Percentiles rank a stretch among this genome's conserved stretches.
Evolutionary conservation across 306 rosid genomes (phyloP).

Genomic region (Trichosanthes cucumerina): DNA sequence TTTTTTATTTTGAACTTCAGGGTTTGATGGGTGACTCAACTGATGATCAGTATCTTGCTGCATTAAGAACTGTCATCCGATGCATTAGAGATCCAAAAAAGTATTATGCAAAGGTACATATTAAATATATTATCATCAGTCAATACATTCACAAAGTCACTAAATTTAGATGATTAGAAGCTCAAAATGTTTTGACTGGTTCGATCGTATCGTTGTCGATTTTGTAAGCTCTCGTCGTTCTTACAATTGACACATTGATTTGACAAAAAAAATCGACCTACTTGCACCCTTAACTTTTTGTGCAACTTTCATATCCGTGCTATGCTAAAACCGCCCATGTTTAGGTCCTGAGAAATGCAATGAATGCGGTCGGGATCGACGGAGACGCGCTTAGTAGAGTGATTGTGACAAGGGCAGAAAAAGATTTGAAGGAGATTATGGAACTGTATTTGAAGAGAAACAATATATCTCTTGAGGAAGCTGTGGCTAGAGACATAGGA

Average conservation of each 20-base stretch:
- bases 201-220: too few relatives aligned
- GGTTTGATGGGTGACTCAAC: constrained; percentile 15
- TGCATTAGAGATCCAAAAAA: constrained; percentile 33
- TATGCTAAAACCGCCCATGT: neutral
- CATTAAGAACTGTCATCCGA: constrained; percentile 24
- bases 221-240: too few relatives aligned
- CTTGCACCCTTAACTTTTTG: neutral
- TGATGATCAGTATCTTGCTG: constrained; percentile 29
- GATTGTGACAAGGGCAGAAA: constrained; percentile 39
- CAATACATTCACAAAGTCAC: neutral
- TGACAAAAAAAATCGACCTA: neutral
- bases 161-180: neutral
- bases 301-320: neutral
- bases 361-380: constrained; percentile 22
- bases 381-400: constrained; percentile 36
- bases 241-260: too few relatives aligned
- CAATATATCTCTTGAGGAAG: constrained; percentile 20
- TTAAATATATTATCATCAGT: neutral
- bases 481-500: constrained; percentile 22
- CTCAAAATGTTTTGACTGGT: neutral
- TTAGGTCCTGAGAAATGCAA: constrained; percentile 29
- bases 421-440: constrained; percentile 34
- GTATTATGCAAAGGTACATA: constrained; percentile 36
- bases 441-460: constrained; percentile 29
- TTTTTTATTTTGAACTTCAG: constrained; percentile 14